Percentiles rank a stretch among this genome's conserved stretches.
phyloP scores from a whole-genome alignment of 371 early-diverging fungal genomes.

The Syncephalastrum monosporum region DNA sequence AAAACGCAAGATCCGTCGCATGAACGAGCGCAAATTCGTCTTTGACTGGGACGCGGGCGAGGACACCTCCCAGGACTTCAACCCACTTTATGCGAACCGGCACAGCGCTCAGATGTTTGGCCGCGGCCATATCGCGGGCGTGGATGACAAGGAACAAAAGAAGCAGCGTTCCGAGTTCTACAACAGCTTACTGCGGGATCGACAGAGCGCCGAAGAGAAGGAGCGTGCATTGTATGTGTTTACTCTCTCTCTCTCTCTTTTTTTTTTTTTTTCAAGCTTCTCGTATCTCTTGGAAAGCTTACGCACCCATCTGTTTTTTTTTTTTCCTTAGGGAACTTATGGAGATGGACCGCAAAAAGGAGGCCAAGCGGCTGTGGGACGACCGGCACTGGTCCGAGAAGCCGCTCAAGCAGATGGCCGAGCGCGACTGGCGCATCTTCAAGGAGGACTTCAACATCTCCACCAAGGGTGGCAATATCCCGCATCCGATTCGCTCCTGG shows the following conservation, averaged over 20 bases:
- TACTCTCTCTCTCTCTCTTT: too few relatives aligned
- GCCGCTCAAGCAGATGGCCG: slow-evolving; percentile 87
- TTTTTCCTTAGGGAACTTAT: slow-evolving; percentile 48
- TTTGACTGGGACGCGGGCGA: slow-evolving; percentile 97
- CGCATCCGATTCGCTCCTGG: slow-evolving; percentile 94
- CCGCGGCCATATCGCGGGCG: slow-evolving; percentile 89
- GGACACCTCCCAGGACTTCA: slow-evolving; percentile 92
- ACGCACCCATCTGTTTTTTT: too few relatives aligned
- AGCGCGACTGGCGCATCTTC: slow-evolving; percentile 98
- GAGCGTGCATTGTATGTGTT: slow-evolving; percentile 58
- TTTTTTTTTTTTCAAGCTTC: too few relatives aligned
- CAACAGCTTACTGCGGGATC: slow-evolving; percentile 61
- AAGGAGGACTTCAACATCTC: slow-evolving; percentile 96
- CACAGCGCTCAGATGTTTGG: slow-evolving; percentile 89
- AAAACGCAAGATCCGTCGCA: slow-evolving; percentile 76
- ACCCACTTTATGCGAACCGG: slow-evolving; percentile 82
- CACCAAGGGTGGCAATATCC: slow-evolving; percentile 90
- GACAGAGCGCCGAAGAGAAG: slow-evolving; percentile 67
- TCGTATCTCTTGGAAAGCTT: too few relatives aligned
- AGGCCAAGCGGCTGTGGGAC: slow-evolving; percentile 74
- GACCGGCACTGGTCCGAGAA: slow-evolving; percentile 96
- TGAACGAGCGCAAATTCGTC: slow-evolving; percentile 91
- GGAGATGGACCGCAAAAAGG: slow-evolving; percentile 64
- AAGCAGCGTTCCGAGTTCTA: slow-evolving; percentile 71
- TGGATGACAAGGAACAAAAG: slow-evolving; percentile 79